Percentiles rank a stretch among this genome's conserved stretches.
Evolutionary conservation across 805 yeast genomes (phyloP).

Genomic region (Lachancea cidri): DNA sequence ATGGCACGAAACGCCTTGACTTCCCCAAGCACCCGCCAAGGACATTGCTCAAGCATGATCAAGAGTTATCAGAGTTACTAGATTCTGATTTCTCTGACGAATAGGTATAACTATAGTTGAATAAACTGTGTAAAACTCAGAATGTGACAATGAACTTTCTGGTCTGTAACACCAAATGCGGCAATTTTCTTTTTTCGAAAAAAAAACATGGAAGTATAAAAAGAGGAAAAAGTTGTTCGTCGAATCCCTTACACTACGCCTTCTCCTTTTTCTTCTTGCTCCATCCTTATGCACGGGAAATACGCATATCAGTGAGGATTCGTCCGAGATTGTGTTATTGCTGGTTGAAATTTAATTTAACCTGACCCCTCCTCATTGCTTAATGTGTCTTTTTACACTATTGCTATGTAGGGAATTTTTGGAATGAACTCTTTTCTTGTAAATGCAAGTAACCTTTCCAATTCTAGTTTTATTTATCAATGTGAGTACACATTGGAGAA

Average conservation of each 20-base stretch:
- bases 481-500: slow-evolving; percentile 4
- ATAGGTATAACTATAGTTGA: not conserved
- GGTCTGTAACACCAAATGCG: too few relatives aligned
- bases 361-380: slow-evolving; percentile 74
- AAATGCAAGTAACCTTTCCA: not conserved
- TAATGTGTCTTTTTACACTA: slow-evolving; percentile 35
- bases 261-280: slow-evolving; percentile 20
- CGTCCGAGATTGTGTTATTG: slow-evolving; percentile 99
- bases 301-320: slow-evolving; percentile 99
- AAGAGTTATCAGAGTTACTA: slow-evolving; percentile 9
- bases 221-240: not conserved
- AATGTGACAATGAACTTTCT: too few relatives aligned
- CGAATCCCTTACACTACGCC: not conserved
- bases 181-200: too few relatives aligned
- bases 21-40: too few relatives aligned
- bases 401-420: slow-evolving; percentile 66
- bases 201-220: too few relatives aligned
- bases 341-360: slow-evolving; percentile 97
- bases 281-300: slow-evolving; percentile 99
- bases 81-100: slow-evolving; percentile 9
- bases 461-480: not conserved
- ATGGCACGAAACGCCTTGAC: too few relatives aligned
- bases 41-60: not conserved
- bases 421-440: slow-evolving; percentile 36
- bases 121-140: too few relatives aligned